Evolutionary conservation across 2,329 filamentous ascomycete species (phyloP).

Genomic region (Fusarium foetens): DNA sequence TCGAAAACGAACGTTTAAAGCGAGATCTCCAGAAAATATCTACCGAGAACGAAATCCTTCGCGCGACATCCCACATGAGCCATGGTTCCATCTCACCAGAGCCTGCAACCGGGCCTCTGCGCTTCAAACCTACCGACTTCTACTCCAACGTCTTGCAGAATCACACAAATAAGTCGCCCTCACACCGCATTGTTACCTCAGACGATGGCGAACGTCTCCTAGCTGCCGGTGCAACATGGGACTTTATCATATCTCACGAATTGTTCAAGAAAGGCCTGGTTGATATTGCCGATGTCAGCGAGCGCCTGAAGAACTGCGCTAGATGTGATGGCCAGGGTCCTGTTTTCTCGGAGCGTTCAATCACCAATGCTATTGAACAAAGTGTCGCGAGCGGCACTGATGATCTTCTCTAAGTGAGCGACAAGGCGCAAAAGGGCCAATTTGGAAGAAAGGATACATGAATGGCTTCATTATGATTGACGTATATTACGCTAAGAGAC

Average conservation of each 20-base stretch:
- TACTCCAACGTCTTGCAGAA: conserved; percentile 70
- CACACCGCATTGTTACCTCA: conserved; percentile 74
- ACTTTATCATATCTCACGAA: conserved; percentile 84
- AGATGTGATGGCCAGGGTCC: conserved; percentile 89
- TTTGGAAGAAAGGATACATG: conserved; percentile 9
- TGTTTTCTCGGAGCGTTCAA: conserved; percentile 82
- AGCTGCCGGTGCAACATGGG: conserved; percentile 85
- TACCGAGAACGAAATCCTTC: conserved; percentile 93
- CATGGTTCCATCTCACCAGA: conserved; percentile 55
- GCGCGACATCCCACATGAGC: conserved; percentile 72
- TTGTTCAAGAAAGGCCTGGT: conserved; percentile 80
- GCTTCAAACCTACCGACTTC: conserved; percentile 78
- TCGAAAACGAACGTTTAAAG: conserved; percentile 89
- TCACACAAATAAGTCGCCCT: conserved; percentile 70
- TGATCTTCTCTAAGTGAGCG: conserved; percentile 65
- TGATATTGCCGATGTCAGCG: conserved; percentile 83
- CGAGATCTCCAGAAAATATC: conserved; percentile 83
- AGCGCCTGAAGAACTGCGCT: conserved; percentile 77
- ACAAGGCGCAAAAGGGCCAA: conserved; percentile 9
- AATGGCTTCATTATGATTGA: conserved; percentile 40
- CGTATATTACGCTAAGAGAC: conserved; percentile 38
- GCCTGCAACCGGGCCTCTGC: conserved; percentile 73
- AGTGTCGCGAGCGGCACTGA: conserved; percentile 82
- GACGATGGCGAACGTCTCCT: conserved; percentile 75
- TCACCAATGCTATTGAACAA: conserved; percentile 79